These are phyloP conservation scores for Auxenochlorella protothecoides DNA, from an alignment of 139 green algal species.

Conservation along the genomic window DNA sequence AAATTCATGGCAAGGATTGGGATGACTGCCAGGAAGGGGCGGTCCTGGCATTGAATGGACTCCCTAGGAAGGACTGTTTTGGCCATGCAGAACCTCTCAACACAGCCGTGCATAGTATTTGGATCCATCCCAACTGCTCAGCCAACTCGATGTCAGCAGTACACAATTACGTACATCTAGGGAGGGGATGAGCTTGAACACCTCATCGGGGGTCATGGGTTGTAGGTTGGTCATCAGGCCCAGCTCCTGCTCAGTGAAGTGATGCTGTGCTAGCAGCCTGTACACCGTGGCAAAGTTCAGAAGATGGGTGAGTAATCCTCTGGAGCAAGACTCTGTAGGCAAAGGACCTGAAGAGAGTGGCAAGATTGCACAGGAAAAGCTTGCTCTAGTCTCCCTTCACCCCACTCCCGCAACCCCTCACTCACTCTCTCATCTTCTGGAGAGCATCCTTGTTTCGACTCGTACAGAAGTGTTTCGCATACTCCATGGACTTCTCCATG, in stretches of 20 bases:
- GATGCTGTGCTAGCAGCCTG: conserved; percentile 12
- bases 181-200: conserved; percentile 20
- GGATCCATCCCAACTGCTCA: no score
- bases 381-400: no score
- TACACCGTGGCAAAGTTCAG: background rate
- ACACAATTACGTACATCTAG: conserved; percentile 8
- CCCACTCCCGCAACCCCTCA: background rate
- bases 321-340: no score
- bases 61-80: no score
- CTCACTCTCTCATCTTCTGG: conserved; percentile 29
- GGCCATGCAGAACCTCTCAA: no score
- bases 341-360: background rate
- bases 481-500: conserved; percentile 28
- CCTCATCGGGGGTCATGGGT: conserved; percentile 25
- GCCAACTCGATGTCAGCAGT: no score
- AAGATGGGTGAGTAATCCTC: background rate
- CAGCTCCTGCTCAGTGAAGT: conserved; percentile 32
- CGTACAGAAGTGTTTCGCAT: conserved; percentile 19
- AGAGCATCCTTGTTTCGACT: conserved; percentile 28
- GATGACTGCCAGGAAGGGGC: no score
- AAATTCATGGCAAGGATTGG: no score
- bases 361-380: background rate
- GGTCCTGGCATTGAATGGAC: no score
- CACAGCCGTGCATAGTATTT: no score
- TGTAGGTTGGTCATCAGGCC: conserved; percentile 25